A percentile compares a stretch with the other conserved stretches of the same genome.
Conservation (phyloP, 2,329 filamentous ascomycete genomes). For the Hypoxylon sp. region DNA sequence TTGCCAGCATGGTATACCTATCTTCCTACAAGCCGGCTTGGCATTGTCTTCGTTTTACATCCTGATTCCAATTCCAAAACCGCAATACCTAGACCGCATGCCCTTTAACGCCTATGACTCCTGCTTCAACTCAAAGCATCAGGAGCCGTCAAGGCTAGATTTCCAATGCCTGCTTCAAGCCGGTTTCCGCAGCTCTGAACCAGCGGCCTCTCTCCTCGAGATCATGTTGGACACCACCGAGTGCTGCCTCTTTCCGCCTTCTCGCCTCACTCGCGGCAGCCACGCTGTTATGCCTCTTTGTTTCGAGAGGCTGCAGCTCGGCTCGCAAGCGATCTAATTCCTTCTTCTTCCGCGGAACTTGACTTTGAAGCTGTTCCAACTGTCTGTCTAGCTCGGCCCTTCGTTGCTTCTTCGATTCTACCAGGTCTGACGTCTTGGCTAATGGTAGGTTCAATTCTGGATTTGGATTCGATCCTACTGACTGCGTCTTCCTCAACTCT, state of each 20-base stretch:
- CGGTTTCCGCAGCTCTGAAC: slow-evolving; percentile 76
- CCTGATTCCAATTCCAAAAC: not conserved
- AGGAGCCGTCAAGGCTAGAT: slow-evolving; percentile 51
- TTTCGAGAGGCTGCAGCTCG: slow-evolving; percentile 77
- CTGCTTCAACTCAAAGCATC: not conserved
- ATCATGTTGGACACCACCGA: slow-evolving; percentile 77
- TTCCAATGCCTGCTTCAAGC: slow-evolving; percentile 72
- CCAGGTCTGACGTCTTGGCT: slow-evolving; percentile 66
- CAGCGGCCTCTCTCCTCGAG: slow-evolving; percentile 81
- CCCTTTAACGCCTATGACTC: not conserved
- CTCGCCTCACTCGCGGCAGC: slow-evolving; percentile 78
- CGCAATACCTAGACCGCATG: not conserved
- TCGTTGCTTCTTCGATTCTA: slow-evolving; percentile 64
- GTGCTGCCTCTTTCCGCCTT: slow-evolving; percentile 73
- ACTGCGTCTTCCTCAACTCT: slow-evolving; percentile 59
- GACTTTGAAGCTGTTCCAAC: slow-evolving; percentile 71
- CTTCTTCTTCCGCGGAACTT: slow-evolving; percentile 73
- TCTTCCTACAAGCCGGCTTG: not conserved
- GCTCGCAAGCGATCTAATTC: slow-evolving; percentile 75
- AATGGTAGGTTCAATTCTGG: slow-evolving; percentile 67
- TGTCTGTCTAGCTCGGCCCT: slow-evolving; percentile 71
- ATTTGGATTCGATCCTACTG: slow-evolving; percentile 56
- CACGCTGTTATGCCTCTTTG: slow-evolving; percentile 72
- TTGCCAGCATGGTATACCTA: too few species aligned
- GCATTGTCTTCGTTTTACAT: not conserved